Conservation (phyloP, 768 basidiomycete genomes). For the Suillus decipiens region DNA sequence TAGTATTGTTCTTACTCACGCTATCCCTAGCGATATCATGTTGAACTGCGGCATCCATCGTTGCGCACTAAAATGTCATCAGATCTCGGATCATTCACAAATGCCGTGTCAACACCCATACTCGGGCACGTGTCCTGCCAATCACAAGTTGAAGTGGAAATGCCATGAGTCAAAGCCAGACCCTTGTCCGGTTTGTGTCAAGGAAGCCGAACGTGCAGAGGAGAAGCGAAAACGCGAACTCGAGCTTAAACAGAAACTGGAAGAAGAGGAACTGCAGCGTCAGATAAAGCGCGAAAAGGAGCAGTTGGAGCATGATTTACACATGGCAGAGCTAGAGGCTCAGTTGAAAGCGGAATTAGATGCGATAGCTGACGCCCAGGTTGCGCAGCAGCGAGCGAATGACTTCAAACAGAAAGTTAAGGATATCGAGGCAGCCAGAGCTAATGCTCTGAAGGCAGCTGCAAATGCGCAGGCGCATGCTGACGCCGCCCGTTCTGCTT, state of each 20-base stretch:
- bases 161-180: conserved; percentile 43
- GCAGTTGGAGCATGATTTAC: conserved; percentile 41
- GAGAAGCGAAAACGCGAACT: conserved; percentile 43
- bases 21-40: conserved; percentile 40
- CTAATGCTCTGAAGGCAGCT: conserved; percentile 17
- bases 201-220: conserved; percentile 42
- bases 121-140: conserved; percentile 39
- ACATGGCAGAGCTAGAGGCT: conserved; percentile 46
- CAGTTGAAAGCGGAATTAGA: conserved; percentile 39
- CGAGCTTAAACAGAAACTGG: conserved; percentile 44
- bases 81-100: conserved; percentile 52
- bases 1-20: background rate
- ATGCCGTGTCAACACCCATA: conserved; percentile 47
- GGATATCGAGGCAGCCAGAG: conserved; percentile 43
- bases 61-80: conserved; percentile 66
- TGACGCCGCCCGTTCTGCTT: background rate
- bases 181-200: conserved; percentile 50
- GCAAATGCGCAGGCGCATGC: conserved; percentile 10
- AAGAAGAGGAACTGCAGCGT: conserved; percentile 44
- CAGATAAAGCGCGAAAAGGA: conserved; percentile 40
- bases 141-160: conserved; percentile 45
- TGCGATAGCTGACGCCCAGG: conserved; percentile 36
- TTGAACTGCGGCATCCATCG: conserved; percentile 54
- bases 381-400: conserved; percentile 36
- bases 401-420: conserved; percentile 43